A percentile compares a stretch with the other conserved stretches of the same genome.
These are phyloP conservation scores for Pyricularia pennisetigena DNA, from an alignment of 2,329 filamentous ascomycete genomes.

Conservation along the genomic window DNA sequence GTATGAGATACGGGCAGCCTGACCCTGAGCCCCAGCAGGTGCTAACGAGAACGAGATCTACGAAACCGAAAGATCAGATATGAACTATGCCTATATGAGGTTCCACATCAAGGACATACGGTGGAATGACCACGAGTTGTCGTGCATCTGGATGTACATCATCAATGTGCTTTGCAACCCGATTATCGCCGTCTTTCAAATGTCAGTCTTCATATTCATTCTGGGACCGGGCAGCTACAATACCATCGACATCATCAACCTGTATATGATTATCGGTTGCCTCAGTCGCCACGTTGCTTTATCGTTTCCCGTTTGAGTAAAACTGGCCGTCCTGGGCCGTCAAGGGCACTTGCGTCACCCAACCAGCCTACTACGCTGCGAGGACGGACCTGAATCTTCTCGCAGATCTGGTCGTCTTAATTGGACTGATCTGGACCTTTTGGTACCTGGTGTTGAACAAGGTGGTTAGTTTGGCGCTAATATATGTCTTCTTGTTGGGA, in stretches of 20 bases:
- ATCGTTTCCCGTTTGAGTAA: constrained; percentile 34
- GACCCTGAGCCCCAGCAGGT: background rate
- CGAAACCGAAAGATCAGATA: constrained; percentile 8
- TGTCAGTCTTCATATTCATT: constrained; percentile 21
- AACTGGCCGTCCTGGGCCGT: constrained; percentile 22
- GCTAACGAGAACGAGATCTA: background rate
- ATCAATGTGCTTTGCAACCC: constrained; percentile 25
- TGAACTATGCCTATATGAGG: constrained; percentile 20
- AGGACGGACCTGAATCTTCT: constrained; percentile 31
- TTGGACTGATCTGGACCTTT: constrained; percentile 27
- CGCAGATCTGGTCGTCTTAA: constrained; percentile 31
- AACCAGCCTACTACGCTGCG: constrained; percentile 18
- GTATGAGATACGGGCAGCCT: background rate
- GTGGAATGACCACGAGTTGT: constrained; percentile 14
- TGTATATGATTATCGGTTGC: constrained; percentile 18
- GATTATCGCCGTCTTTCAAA: constrained; percentile 23
- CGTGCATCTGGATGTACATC: constrained; percentile 19
- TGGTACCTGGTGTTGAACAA: constrained; percentile 16
- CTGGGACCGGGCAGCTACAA: constrained; percentile 20
- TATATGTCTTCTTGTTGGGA: background rate
- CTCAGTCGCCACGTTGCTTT: constrained; percentile 21
- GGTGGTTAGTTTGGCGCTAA: background rate
- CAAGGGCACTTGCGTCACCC: constrained; percentile 21
- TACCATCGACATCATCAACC: constrained; percentile 19
- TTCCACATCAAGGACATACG: constrained; percentile 13